Evolutionary conservation across 2,329 filamentous ascomycete genomes (phyloP).

Genomic region (Phialophora macrospora): DNA sequence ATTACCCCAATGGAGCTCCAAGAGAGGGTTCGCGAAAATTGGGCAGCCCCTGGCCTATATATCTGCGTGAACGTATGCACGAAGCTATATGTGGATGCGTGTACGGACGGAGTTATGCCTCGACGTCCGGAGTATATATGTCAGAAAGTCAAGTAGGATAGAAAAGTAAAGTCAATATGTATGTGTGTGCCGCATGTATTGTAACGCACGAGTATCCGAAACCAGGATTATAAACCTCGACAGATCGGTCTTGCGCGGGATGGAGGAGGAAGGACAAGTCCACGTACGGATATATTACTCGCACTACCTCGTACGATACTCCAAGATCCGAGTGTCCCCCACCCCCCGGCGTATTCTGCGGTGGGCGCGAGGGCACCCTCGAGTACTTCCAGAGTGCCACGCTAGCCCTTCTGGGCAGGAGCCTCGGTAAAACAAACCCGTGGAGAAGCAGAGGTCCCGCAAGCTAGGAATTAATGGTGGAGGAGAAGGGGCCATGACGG

Average conservation of each 20-base stretch:
- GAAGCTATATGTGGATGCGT: too few species aligned
- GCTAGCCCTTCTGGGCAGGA: background rate
- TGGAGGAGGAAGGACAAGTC: background rate
- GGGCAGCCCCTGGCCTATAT: too few species aligned
- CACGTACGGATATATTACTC: too few species aligned
- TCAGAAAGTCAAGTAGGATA: background rate
- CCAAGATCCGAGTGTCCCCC: background rate
- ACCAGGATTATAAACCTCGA: background rate
- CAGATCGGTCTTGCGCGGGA: background rate
- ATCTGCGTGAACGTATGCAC: too few species aligned
- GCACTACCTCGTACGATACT: background rate
- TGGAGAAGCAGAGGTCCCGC: background rate
- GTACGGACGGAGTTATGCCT: too few species aligned
- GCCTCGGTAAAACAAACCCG: background rate
- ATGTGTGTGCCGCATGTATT: too few species aligned
- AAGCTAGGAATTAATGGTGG: background rate
- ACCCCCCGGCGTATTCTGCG: background rate
- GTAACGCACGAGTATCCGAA: background rate
- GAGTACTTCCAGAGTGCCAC: background rate
- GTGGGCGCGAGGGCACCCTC: background rate
- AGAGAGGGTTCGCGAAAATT: too few species aligned
- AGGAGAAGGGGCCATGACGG: background rate
- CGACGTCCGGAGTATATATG: too few species aligned
- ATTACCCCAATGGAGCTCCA: too few species aligned
- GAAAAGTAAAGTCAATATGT: background rate